Evolutionary conservation across 768 basidiomycete genomes (phyloP).

Genomic region (Leccinum subtestaceum): DNA sequence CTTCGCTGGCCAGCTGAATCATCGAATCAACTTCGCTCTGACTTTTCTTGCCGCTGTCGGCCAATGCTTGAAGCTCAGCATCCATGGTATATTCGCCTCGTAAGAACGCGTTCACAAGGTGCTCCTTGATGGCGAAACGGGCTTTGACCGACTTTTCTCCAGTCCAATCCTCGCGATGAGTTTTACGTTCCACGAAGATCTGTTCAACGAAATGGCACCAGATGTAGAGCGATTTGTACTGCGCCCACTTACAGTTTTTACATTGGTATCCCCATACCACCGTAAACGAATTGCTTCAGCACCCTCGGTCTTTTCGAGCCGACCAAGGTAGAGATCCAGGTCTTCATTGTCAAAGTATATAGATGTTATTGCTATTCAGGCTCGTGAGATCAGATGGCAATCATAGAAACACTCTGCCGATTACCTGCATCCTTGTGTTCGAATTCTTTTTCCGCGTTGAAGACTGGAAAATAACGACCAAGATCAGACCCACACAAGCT

Average conservation of each 20-base stretch:
- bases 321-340: slow-evolving; percentile 92
- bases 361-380: slow-evolving; percentile 78
- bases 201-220: slow-evolving; percentile 25
- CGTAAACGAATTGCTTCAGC: slow-evolving; percentile 94
- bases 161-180: slow-evolving; percentile 98
- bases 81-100: slow-evolving; percentile 91
- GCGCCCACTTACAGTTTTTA: slow-evolving; percentile 60
- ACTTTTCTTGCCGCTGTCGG: slow-evolving; percentile 88
- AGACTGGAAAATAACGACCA: slow-evolving; percentile 51
- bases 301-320: slow-evolving; percentile 97
- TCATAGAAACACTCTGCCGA: slow-evolving; percentile 5
- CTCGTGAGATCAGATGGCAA: background rate
- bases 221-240: background rate
- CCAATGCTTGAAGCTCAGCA: slow-evolving; percentile 83
- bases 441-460: slow-evolving; percentile 91
- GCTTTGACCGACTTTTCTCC: slow-evolving; percentile 99
- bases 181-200: slow-evolving; percentile 89
- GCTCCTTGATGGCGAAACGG: slow-evolving; percentile 92
- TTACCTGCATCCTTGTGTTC: slow-evolving; percentile 78
- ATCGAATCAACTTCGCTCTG: slow-evolving; percentile 89
- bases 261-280: slow-evolving; percentile 91
- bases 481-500: slow-evolving; percentile 2
- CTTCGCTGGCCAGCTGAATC: slow-evolving; percentile 96
- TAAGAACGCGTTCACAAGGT: slow-evolving; percentile 88
- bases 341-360: slow-evolving; percentile 98